phyloP scores from a whole-genome alignment of 2,329 filamentous ascomycete species.

The Aphanocladium album region DNA sequence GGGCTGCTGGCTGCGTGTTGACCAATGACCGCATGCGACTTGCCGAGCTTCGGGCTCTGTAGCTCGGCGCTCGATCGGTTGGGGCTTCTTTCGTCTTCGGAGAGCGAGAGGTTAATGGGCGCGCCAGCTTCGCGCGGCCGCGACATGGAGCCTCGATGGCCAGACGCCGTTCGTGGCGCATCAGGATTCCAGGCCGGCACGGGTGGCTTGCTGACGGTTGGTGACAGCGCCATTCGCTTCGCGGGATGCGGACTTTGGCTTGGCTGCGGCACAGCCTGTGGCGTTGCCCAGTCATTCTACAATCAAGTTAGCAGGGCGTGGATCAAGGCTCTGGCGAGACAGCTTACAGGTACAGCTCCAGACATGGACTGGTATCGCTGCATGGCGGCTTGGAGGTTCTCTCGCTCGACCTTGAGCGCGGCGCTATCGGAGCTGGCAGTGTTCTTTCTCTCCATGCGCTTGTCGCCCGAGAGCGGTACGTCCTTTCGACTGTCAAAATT shows the following conservation, averaged over 20 bases:
- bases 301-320: constrained; percentile 15
- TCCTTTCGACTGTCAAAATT: constrained; percentile 93
- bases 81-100: constrained; percentile 56
- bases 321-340: not conserved
- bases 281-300: constrained; percentile 42
- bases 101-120: constrained; percentile 51
- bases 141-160: constrained; percentile 13
- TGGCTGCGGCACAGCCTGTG: constrained; percentile 32
- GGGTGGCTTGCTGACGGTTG: constrained; percentile 46
- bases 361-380: constrained; percentile 21
- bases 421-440: constrained; percentile 30
- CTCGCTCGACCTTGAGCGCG: constrained; percentile 29
- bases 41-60: constrained; percentile 46
- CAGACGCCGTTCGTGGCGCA: constrained; percentile 20
- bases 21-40: constrained; percentile 29
- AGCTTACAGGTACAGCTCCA: constrained; percentile 7
- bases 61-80: constrained; percentile 46
- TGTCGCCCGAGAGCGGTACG: constrained; percentile 62
- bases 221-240: constrained; percentile 50
- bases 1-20: constrained; percentile 52
- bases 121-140: constrained; percentile 11
- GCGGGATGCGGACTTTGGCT: constrained; percentile 41
- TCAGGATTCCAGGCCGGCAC: constrained; percentile 47
- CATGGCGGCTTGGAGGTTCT: constrained; percentile 24
- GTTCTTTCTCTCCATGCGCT: constrained; percentile 42